These are phyloP conservation scores for Mortierella sp. DNA, from an alignment of 371 early-diverging fungal species.

Conservation along the genomic window DNA sequence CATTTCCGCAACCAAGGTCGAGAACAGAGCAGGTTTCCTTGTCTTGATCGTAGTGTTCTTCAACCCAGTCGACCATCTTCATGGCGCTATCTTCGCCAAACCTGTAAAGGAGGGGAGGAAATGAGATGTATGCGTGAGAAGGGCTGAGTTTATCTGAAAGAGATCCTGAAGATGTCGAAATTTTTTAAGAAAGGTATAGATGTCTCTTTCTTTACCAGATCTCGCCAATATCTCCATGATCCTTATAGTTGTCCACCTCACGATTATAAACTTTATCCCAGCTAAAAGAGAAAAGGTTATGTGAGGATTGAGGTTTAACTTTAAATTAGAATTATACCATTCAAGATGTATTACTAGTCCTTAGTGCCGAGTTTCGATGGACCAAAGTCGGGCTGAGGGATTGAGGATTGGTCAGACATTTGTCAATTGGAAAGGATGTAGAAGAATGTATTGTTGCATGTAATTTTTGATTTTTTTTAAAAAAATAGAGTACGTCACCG, in stretches of 20 bases:
- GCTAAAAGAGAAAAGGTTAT: constrained; percentile 51
- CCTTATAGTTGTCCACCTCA: constrained; percentile 84
- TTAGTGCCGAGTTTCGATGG: constrained; percentile 84
- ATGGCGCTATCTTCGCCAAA: constrained; percentile 89
- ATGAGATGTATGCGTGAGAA: too few relatives aligned
- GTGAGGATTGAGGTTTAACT: background rate
- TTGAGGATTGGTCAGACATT: constrained; percentile 39
- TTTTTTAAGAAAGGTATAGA: background rate
- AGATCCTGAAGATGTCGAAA: too few relatives aligned
- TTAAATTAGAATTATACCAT: background rate
- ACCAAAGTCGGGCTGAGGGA: constrained; percentile 66
- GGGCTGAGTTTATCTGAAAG: too few relatives aligned
- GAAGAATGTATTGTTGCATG: too few relatives aligned
- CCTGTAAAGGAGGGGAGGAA: constrained; percentile 51
- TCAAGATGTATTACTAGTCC: constrained; percentile 68
- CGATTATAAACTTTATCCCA: constrained; percentile 89
- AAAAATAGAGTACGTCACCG: too few relatives aligned
- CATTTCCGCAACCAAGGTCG: constrained; percentile 95
- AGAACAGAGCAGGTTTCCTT: constrained; percentile 66
- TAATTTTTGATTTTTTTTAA: too few relatives aligned
- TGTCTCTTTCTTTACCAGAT: constrained; percentile 68
- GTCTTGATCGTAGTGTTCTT: constrained; percentile 58
- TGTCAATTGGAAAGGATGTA: background rate
- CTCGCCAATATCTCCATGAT: constrained; percentile 90
- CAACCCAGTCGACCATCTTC: constrained; percentile 89